Evolutionary conservation across 768 basidiomycete genomes (phyloP).

Genomic region (Lyophyllum shimeji): DNA sequence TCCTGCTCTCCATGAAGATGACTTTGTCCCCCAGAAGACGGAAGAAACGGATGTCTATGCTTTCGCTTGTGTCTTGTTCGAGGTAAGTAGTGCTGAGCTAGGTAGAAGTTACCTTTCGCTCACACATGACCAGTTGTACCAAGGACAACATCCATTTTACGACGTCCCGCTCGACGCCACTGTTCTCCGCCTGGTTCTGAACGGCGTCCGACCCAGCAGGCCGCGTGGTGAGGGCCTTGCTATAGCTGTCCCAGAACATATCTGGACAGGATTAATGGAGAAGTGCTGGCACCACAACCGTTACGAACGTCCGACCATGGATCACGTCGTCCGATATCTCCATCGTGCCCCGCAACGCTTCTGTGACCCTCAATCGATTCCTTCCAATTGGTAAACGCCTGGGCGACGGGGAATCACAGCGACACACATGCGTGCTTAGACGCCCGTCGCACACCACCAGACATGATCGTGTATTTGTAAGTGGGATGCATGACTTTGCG

Average conservation of each 20-base stretch:
- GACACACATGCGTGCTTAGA: neutral
- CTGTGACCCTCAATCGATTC: neutral
- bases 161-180: conserved; percentile 5
- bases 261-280: neutral
- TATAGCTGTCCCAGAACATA: neutral
- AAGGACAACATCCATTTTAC: conserved; percentile 17
- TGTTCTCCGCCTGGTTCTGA: neutral
- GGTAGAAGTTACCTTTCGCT: neutral
- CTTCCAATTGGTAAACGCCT: neutral
- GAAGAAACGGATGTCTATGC: conserved; percentile 27
- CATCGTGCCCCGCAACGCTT: neutral
- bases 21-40: conserved; percentile 14
- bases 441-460: neutral
- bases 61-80: conserved; percentile 25
- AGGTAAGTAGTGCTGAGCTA: conserved; percentile 13
- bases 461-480: neutral
- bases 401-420: neutral
- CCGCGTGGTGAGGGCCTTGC: neutral
- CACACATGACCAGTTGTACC: conserved; percentile 16
- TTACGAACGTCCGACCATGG: neutral
- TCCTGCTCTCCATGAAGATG: conserved; percentile 19
- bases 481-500: neutral
- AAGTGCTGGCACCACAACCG: neutral
- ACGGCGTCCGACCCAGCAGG: conserved; percentile 1
- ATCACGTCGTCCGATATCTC: neutral